Base-by-base conservation (phyloP, 2,329 filamentous ascomycete genomes). In the Fusarium illudens region DNA sequence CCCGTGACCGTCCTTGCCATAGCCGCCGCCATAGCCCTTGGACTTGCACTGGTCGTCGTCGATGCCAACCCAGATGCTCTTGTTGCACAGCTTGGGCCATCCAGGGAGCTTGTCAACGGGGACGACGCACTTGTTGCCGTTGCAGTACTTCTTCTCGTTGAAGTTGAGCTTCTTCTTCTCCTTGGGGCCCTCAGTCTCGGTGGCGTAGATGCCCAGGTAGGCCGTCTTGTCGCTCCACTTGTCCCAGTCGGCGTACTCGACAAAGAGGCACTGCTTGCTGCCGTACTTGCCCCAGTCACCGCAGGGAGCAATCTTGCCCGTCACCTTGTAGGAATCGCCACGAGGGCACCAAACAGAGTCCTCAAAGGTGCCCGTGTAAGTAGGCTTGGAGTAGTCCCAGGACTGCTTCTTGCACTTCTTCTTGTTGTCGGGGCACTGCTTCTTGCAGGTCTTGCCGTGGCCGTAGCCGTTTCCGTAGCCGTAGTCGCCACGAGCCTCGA, bases 21-120 rank as follows among this genome's bases (percentile, higher is more conserved):
- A 42, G 17, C 36, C 27, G n/a, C 27, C 36, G 11, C 51, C 51
- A 33, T 55, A 36, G 15, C 33, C 33, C 15, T 25, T 20, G 11
- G 48, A n/a, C 30, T 61, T 60, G 62, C 70, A 72, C 48, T 66
- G 61, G 37, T 62, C 65, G 17, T 58, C 58, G 36, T 71, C 69
- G 36, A 71, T 60, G 46, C 52, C 69, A 19, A 71, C 25, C 32
- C 48, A 71, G 49, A 67, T 17, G 10, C 37, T 66, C 13, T 64
- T 46, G 27, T 54, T 56, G 58, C 59, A 62, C 20, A 68, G 44
- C 22, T 67, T 54, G 49, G 60, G 60, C 49, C 62, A 71, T 6
- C 66, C 64, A 17, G 60, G 53, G 3, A 72, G 25, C 48, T 71
- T 52, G 33, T 68, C 34, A 17, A 71, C 22, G 19, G 70, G 70